Percentiles rank a stretch among this genome's conserved stretches.
phyloP scores from a whole-genome alignment of 2,329 filamentous ascomycete species.

The Teratosphaeria nubilosa region DNA sequence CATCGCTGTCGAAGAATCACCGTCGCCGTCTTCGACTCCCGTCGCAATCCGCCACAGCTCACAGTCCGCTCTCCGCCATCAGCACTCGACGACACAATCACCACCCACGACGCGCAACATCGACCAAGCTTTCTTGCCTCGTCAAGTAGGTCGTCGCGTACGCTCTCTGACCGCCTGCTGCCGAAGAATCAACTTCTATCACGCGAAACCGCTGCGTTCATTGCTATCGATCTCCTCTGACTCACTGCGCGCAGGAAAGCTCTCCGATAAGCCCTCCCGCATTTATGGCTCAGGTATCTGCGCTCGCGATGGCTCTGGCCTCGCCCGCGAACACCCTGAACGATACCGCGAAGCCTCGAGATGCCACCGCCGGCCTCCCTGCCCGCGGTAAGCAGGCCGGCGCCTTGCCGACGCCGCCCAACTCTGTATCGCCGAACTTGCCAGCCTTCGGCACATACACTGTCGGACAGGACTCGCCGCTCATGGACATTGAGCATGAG shows the following conservation, averaged over 20 bases:
- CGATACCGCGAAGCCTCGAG: slow-evolving; percentile 7
- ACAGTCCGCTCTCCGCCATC: slow-evolving; percentile 1
- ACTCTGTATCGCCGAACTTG: slow-evolving; percentile 84
- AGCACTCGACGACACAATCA: background rate
- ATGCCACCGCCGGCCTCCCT: slow-evolving; percentile 12
- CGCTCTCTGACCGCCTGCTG: background rate
- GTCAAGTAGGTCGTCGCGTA: slow-evolving; percentile 27
- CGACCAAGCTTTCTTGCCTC: slow-evolving; percentile 22
- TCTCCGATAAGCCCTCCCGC: slow-evolving; percentile 11
- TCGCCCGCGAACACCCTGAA: slow-evolving; percentile 18
- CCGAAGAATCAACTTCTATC: background rate
- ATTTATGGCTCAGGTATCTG: slow-evolving; percentile 23
- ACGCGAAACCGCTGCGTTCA: slow-evolving; percentile 1
- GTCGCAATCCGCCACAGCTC: background rate
- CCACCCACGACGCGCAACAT: background rate
- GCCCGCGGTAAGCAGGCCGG: slow-evolving; percentile 21
- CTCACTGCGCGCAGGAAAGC: slow-evolving; percentile 26
- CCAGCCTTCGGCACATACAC: slow-evolving; percentile 70
- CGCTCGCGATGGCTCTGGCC: slow-evolving; percentile 25
- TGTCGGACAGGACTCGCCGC: slow-evolving; percentile 31
- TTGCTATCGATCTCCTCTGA: slow-evolving; percentile 13
- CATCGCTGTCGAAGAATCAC: background rate
- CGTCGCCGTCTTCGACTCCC: background rate
- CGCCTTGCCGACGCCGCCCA: slow-evolving; percentile 79
- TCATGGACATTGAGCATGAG: slow-evolving; percentile 12